Evolutionary conservation across 495 filamentous ascomycete species (phyloP), one percentile per base, ranked within the genome.

Genomic region (Xylaria scruposa): DNA sequence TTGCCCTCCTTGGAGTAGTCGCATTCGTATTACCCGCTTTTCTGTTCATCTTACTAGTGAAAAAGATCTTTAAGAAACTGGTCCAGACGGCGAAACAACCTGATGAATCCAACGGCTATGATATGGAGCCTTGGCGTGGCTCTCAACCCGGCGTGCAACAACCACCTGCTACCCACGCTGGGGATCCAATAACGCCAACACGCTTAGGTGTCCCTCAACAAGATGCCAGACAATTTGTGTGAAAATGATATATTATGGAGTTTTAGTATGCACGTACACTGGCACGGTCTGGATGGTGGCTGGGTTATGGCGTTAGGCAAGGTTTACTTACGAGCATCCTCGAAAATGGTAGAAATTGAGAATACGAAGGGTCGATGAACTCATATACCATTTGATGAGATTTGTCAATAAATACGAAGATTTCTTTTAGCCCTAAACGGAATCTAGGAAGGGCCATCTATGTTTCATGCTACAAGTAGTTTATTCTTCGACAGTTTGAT

Each of bases 1-100:
- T 73, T 71, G 74, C 80, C 24, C 72, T 83, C 26, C 70, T 78
- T n/a, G 81, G 74, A 5, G 61, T 84, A 3, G 66, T 80, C 19
- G 68, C 78, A 33, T 73, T 74, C 58, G 63, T 81, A 47, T 54
- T 79, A 26, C 73, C 78, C 0, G 75, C 73, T 42, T 67, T 82
- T 33, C 42, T 81, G 15, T 62, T 78, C 58, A 44, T 77, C 19
- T 29, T 80, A 24, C 10, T 76, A 8, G 66, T 60, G 15, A 77
- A 75, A 72, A 67, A 51, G 17, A 67, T 75, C 58, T 61, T 75
- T 46, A 65, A 70, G 17, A 75, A 71, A 58, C 51, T 68, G 17
- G 51, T 62, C 73, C 54, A 53, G 8, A 73, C 74, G 70, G 66
- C 53, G 17, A 78, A 75, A 71, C 65, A 65, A 15, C 31, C 73